phyloP scores from a whole-genome alignment of 2,329 filamentous ascomycete species.

The Colletotrichum gigasporum region DNA sequence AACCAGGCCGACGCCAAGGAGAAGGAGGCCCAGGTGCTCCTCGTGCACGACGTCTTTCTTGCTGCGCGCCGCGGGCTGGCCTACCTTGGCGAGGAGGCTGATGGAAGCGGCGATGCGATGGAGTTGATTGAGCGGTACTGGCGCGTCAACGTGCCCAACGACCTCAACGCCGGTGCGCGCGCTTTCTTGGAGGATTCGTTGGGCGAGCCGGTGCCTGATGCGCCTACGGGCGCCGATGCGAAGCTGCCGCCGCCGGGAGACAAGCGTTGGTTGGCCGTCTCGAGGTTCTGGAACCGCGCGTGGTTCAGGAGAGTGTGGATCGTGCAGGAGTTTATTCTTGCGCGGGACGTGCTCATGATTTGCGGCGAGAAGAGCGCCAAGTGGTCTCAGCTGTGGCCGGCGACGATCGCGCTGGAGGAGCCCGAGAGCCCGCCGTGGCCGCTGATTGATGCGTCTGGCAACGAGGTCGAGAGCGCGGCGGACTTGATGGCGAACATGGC shows the following conservation, averaged over 20 bases:
- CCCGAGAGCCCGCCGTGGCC: conserved; percentile 30
- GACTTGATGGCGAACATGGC: conserved; percentile 31
- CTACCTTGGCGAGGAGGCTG: conserved; percentile 38
- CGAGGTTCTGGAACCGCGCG: conserved; percentile 30
- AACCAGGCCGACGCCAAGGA: conserved; percentile 31
- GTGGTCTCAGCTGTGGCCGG: conserved; percentile 26
- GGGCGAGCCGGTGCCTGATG: conserved; percentile 12
- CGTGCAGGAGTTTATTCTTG: conserved; percentile 39
- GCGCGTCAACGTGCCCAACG: conserved; percentile 17
- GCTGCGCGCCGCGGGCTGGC: conserved; percentile 35
- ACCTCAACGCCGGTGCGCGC: conserved; percentile 25
- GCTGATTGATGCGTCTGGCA: conserved; percentile 13
- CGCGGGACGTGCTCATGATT: conserved; percentile 34
- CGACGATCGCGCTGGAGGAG: conserved; percentile 24
- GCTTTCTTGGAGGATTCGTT: conserved; percentile 15
- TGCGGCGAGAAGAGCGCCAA: conserved; percentile 33
- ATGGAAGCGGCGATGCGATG: conserved; percentile 21
- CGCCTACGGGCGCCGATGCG: conserved; percentile 1
- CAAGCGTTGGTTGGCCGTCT: conserved; percentile 18
- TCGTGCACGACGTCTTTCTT: conserved; percentile 35
- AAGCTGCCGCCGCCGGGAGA: conserved; percentile 18
- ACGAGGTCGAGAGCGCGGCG: conserved; percentile 22
- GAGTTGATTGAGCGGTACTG: conserved; percentile 28
- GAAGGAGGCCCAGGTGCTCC: conserved; percentile 30
- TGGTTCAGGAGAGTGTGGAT: conserved; percentile 42